These are phyloP conservation scores for Neurospora sp. DNA, from an alignment of 495 filamentous ascomycete genomes.

Conservation along the genomic window DNA sequence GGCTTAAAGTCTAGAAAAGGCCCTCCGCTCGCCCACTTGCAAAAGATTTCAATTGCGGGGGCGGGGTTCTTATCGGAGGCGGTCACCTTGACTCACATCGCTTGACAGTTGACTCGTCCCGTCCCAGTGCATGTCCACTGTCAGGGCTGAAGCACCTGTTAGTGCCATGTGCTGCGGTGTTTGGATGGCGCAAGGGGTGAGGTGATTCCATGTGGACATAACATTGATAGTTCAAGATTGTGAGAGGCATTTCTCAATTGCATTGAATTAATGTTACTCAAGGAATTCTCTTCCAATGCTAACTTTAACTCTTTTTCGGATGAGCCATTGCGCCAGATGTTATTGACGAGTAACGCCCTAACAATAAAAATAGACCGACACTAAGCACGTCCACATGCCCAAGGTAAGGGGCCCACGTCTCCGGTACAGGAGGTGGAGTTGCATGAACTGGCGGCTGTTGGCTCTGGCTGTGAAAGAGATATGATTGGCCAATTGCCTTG, in stretches of 20 bases:
- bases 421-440: neutral
- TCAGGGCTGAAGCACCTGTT: neutral
- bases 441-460: neutral
- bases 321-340: neutral
- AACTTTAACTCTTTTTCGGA: neutral
- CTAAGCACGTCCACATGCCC: neutral
- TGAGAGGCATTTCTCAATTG: neutral
- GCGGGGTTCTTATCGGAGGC: slow-evolving; percentile 3
- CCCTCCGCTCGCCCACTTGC: neutral
- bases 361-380: neutral
- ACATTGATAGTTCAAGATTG: neutral
- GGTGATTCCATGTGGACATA: neutral
- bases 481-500: neutral
- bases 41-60: slow-evolving; percentile 12
- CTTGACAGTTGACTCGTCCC: neutral
- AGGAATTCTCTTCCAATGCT: neutral
- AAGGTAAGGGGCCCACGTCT: neutral
- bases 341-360: neutral
- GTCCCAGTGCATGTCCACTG: neutral
- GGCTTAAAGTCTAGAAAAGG: neutral
- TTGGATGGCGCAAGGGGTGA: neutral
- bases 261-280: neutral
- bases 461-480: neutral
- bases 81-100: neutral
- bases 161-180: neutral